Percentiles rank a stretch among this genome's conserved stretches.
These are phyloP conservation scores for Linnemannia hyalina DNA, from an alignment of 192 early-diverging fungal species.

Conservation along the genomic window DNA sequence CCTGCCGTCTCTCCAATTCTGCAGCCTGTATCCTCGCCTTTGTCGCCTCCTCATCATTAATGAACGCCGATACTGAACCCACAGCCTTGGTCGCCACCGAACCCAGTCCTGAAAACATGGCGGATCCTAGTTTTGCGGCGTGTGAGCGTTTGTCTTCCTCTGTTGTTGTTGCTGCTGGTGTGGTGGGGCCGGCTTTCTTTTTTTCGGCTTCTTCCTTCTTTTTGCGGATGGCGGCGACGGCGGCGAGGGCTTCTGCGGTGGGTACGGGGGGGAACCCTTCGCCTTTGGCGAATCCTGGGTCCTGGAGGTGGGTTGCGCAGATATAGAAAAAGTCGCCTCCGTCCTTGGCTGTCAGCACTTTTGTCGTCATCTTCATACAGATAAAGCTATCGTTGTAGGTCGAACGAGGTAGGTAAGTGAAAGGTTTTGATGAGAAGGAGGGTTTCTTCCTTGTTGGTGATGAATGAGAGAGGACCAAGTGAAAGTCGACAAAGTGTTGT, in stretches of 20 bases:
- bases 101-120: slow-evolving; percentile 47
- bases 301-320: slow-evolving; percentile 60
- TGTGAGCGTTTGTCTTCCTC: slow-evolving; percentile 38
- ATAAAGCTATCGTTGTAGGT: slow-evolving; percentile 54
- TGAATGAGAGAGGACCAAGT: background rate
- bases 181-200: slow-evolving; percentile 34
- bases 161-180: slow-evolving; percentile 1
- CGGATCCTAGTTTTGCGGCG: slow-evolving; percentile 44
- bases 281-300: slow-evolving; percentile 58
- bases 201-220: slow-evolving; percentile 45
- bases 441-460: background rate
- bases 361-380: slow-evolving; percentile 64
- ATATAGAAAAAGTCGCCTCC: slow-evolving; percentile 68
- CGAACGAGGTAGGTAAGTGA: background rate
- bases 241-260: slow-evolving; percentile 37
- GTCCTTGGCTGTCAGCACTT: slow-evolving; percentile 63
- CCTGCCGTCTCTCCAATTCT: slow-evolving; percentile 35
- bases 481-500: background rate
- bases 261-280: slow-evolving; percentile 48
- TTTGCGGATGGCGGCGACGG: slow-evolving; percentile 49
- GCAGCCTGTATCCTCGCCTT: slow-evolving; percentile 47
- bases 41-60: slow-evolving; percentile 53
- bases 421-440: too few species aligned
- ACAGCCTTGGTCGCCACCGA: slow-evolving; percentile 42
- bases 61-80: slow-evolving; percentile 46